Percentiles rank a stretch among this genome's conserved stretches.
Conservation (phyloP, 352 stramenopile genomes). For the Globisporangium mamillatum region DNA sequence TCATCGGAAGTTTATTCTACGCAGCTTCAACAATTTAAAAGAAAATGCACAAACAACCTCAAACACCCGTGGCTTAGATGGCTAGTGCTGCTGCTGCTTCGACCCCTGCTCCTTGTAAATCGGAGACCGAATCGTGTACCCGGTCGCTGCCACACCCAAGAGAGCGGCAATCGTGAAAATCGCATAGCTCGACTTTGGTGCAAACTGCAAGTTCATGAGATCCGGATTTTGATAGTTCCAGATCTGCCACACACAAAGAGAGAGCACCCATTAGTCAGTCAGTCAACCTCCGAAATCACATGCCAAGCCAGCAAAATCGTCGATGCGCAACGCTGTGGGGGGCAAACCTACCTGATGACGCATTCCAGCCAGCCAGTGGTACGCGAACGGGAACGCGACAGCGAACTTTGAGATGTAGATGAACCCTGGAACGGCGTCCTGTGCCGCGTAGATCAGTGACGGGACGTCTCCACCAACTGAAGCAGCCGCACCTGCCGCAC, state of each 20-base stretch:
- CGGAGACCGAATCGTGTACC: background rate
- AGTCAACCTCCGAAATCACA: background rate
- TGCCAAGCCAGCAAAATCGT: background rate
- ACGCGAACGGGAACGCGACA: constrained; percentile 88
- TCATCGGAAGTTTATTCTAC: background rate
- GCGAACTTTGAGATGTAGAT: constrained; percentile 74
- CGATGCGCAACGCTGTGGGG: background rate
- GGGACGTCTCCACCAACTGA: constrained; percentile 52
- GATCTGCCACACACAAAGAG: constrained; percentile 22
- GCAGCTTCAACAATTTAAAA: background rate
- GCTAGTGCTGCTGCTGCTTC: background rate
- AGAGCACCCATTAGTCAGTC: background rate
- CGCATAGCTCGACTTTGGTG: constrained; percentile 21
- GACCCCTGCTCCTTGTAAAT: background rate
- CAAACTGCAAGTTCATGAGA: constrained; percentile 34
- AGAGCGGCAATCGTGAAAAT: constrained; percentile 22
- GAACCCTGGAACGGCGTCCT: constrained; percentile 40
- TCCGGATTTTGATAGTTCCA: constrained; percentile 76
- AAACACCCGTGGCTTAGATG: too few species aligned
- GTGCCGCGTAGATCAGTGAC: constrained; percentile 51
- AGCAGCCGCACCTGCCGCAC: constrained; percentile 49
- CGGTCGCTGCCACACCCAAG: constrained; percentile 12
- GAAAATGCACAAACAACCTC: background rate
- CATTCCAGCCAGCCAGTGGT: constrained; percentile 87
- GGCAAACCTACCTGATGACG: constrained; percentile 49